phyloP scores from a whole-genome alignment of 2,329 filamentous ascomycete genomes.

The Mollisia scopiformis region DNA sequence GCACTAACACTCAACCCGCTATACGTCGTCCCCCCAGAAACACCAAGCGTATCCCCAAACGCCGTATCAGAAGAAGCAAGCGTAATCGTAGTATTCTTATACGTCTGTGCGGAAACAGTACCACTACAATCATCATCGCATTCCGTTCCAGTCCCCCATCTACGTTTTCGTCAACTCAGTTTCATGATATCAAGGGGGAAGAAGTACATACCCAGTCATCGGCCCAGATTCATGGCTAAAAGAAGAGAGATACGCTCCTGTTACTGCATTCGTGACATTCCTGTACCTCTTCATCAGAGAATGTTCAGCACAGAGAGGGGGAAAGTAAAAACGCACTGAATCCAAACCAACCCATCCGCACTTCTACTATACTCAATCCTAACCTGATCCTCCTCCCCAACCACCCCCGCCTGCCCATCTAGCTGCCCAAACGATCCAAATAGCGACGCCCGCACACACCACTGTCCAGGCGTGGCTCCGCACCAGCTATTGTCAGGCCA shows the following conservation, averaged over 20 bases:
- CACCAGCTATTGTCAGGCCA: slow-evolving; percentile 46
- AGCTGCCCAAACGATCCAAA: slow-evolving; percentile 47
- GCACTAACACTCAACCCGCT: slow-evolving; percentile 37
- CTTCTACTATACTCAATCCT: slow-evolving; percentile 34
- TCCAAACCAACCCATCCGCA: slow-evolving; percentile 27
- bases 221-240: slow-evolving; percentile 41
- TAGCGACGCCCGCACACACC: slow-evolving; percentile 44
- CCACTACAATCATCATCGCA: slow-evolving; percentile 42
- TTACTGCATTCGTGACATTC: slow-evolving; percentile 40
- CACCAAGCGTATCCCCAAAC: slow-evolving; percentile 35
- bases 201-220: slow-evolving; percentile 37
- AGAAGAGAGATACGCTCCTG: slow-evolving; percentile 38
- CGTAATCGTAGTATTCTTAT: slow-evolving; percentile 44
- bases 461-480: slow-evolving; percentile 42
- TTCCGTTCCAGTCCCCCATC: slow-evolving; percentile 44
- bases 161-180: not conserved
- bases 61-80: slow-evolving; percentile 37
- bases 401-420: slow-evolving; percentile 31
- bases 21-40: slow-evolving; percentile 39
- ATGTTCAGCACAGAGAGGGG: not conserved
- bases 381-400: slow-evolving; percentile 34
- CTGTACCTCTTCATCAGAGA: not conserved
- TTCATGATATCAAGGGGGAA: not conserved
- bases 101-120: slow-evolving; percentile 43
- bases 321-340: slow-evolving; percentile 18